Evolutionary conservation across 441 rosid genomes (phyloP).

Genomic region (Lepidium campestre): DNA sequence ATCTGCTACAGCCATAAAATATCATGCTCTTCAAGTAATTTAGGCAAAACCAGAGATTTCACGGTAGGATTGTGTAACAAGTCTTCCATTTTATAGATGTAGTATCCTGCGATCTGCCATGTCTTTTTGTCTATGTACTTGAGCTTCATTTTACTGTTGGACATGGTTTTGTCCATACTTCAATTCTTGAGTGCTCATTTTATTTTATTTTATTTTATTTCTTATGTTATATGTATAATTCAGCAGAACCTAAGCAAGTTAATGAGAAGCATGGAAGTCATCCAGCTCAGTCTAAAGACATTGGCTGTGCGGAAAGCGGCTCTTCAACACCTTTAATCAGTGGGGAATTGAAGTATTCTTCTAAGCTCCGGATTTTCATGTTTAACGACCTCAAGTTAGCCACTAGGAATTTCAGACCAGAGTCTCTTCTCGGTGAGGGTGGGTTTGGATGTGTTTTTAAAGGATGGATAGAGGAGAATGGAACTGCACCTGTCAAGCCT

Average conservation of each 20-base stretch:
- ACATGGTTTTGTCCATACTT: background rate
- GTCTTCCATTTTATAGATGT: background rate
- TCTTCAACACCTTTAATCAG: constrained; percentile 44
- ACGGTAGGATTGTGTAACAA: background rate
- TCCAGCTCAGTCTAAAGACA: constrained; percentile 45
- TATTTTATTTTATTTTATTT: background rate
- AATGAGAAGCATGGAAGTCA: constrained; percentile 47
- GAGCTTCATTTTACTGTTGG: background rate
- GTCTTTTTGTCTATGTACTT: background rate
- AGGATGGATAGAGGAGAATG: constrained; percentile 65
- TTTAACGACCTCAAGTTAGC: constrained; percentile 55
- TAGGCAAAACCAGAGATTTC: no score
- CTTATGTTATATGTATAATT: constrained; percentile 10
- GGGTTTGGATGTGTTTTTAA: constrained; percentile 64
- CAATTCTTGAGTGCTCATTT: background rate
- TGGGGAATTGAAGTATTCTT: constrained; percentile 51
- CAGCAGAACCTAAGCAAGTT: constrained; percentile 48
- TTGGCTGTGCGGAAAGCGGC: constrained; percentile 37
- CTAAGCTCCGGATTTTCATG: constrained; percentile 45
- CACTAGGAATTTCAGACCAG: constrained; percentile 63
- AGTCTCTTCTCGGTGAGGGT: constrained; percentile 60
- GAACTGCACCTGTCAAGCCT: constrained; percentile 67
- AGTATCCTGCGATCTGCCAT: background rate
- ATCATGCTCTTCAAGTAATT: no score
- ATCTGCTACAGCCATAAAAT: no score